Conservation (phyloP, 1,139 yeast genomes). For the Yamadazyma sp. region DNA sequence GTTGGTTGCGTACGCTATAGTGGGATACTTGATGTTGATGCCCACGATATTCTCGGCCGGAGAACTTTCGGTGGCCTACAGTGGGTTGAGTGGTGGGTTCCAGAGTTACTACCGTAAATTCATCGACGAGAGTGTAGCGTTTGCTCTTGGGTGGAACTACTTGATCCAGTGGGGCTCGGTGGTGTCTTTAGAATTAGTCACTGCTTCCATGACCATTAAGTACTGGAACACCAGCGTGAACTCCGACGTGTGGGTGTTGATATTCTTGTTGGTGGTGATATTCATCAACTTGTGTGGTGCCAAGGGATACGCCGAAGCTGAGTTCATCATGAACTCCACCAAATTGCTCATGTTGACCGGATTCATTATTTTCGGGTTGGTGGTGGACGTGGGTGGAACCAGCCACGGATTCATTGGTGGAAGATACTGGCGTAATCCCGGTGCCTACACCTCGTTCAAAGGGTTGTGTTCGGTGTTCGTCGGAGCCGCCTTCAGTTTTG, state of each 20-base stretch:
- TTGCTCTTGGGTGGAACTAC: conserved; percentile 40
- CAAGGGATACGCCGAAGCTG: conserved; percentile 47
- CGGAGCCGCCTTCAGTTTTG: conserved; percentile 39
- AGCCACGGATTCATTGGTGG: conserved; percentile 46
- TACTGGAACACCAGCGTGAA: conserved; percentile 30
- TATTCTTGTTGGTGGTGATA: conserved; percentile 36
- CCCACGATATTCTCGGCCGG: conserved; percentile 38
- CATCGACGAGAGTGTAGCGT: conserved; percentile 34
- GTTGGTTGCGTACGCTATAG: conserved; percentile 32
- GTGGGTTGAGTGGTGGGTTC: conserved; percentile 34
- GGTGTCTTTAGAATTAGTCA: conserved; percentile 37
- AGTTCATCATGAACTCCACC: conserved; percentile 36
- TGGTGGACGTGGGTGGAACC: conserved; percentile 42
- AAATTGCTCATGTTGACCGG: conserved; percentile 41
- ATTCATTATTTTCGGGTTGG: conserved; percentile 40
- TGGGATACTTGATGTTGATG: conserved; percentile 35
- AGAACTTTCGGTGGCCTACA: conserved; percentile 35
- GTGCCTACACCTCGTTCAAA: conserved; percentile 37
- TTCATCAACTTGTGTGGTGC: conserved; percentile 40
- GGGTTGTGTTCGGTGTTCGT: conserved; percentile 42
- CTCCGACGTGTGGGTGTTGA: conserved; percentile 41
- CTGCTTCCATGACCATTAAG: conserved; percentile 36
- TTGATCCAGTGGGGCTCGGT: conserved; percentile 36
- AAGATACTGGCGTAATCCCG: conserved; percentile 46
- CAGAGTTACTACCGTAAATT: conserved; percentile 34